Evolutionary conservation across 495 filamentous ascomycete species (phyloP).

Genomic region (Neurospora sp.): DNA sequence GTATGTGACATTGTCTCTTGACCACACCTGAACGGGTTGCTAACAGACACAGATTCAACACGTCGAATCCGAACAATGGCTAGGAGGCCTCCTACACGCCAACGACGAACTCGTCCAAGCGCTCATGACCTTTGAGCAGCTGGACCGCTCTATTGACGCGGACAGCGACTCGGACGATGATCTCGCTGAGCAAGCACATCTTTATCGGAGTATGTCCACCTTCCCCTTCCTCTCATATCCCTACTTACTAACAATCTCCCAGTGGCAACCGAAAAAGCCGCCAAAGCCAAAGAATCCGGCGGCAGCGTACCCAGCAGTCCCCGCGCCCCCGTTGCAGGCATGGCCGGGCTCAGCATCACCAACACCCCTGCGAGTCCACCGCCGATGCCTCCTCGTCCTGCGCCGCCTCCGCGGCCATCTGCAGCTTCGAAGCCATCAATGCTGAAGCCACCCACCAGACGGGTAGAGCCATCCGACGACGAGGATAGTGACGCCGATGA

Average conservation of each 20-base stretch:
- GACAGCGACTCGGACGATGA: slow-evolving; percentile 89
- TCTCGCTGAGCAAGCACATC: slow-evolving; percentile 43
- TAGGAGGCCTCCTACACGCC: slow-evolving; percentile 69
- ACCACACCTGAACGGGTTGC: neutral
- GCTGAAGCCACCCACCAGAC: slow-evolving; percentile 23
- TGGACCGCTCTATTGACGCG: slow-evolving; percentile 91
- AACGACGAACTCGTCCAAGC: slow-evolving; percentile 85
- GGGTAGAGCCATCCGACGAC: slow-evolving; percentile 6
- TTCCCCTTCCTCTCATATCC: neutral
- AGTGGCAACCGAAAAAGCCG: slow-evolving; percentile 41
- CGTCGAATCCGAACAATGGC: slow-evolving; percentile 73
- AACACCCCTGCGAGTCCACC: slow-evolving; percentile 15
- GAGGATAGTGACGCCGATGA: slow-evolving; percentile 38
- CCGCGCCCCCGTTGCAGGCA: slow-evolving; percentile 19
- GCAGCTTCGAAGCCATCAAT: slow-evolving; percentile 27
- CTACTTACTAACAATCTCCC: slow-evolving; percentile 10
- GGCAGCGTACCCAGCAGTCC: slow-evolving; percentile 24
- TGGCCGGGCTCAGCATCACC: slow-evolving; percentile 30
- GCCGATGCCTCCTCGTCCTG: slow-evolving; percentile 24
- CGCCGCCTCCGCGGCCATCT: slow-evolving; percentile 33
- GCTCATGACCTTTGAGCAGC: slow-evolving; percentile 85
- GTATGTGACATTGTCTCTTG: slow-evolving; percentile 27
- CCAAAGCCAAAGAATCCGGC: slow-evolving; percentile 34
- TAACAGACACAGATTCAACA: slow-evolving; percentile 51
- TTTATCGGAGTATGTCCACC: slow-evolving; percentile 37